phyloP scores from a whole-genome alignment of 2,329 filamentous ascomycete genomes.

The Aspergillus sp. region DNA sequence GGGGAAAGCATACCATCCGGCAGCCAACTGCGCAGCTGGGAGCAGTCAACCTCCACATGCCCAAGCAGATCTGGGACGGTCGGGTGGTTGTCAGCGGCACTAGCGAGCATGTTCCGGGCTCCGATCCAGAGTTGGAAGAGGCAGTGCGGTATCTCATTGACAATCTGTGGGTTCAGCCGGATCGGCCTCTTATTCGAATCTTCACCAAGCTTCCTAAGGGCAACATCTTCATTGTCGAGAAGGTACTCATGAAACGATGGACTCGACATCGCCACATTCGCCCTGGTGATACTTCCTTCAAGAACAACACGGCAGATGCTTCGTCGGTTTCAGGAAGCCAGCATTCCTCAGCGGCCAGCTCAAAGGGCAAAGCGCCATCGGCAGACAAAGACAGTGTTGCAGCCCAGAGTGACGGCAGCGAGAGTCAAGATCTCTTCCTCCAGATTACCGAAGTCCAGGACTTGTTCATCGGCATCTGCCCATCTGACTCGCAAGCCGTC shows the following conservation, averaged over 20 bases:
- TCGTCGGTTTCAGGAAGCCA: not conserved
- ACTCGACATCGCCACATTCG: slow-evolving; percentile 21
- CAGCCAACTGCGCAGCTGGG: slow-evolving; percentile 21
- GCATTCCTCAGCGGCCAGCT: not conserved
- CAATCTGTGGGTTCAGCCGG: slow-evolving; percentile 25
- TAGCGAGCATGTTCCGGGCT: slow-evolving; percentile 13
- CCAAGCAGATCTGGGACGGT: slow-evolving; percentile 32
- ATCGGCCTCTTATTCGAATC: slow-evolving; percentile 17
- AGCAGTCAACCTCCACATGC: slow-evolving; percentile 31
- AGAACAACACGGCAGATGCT: not conserved
- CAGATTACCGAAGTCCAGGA: slow-evolving; percentile 33
- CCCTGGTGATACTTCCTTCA: not conserved
- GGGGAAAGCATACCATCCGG: slow-evolving; percentile 19
- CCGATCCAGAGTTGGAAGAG: slow-evolving; percentile 17
- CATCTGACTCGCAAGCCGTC: slow-evolving; percentile 14
- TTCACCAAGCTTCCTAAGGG: slow-evolving; percentile 17
- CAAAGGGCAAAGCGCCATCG: no score
- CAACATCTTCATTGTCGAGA: slow-evolving; percentile 17
- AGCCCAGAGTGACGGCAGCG: not conserved
- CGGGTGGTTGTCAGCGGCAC: slow-evolving; percentile 21
- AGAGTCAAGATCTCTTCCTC: slow-evolving; percentile 18
- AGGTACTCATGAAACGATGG: slow-evolving; percentile 26
- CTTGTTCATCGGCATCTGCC: slow-evolving; percentile 17
- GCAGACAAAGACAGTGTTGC: not conserved
- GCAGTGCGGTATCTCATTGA: slow-evolving; percentile 23